Percentiles rank a stretch among this genome's conserved stretches.
phyloP scores from a whole-genome alignment of 169 alveolate genomes.

The Cyclospora cayetanensis region DNA sequence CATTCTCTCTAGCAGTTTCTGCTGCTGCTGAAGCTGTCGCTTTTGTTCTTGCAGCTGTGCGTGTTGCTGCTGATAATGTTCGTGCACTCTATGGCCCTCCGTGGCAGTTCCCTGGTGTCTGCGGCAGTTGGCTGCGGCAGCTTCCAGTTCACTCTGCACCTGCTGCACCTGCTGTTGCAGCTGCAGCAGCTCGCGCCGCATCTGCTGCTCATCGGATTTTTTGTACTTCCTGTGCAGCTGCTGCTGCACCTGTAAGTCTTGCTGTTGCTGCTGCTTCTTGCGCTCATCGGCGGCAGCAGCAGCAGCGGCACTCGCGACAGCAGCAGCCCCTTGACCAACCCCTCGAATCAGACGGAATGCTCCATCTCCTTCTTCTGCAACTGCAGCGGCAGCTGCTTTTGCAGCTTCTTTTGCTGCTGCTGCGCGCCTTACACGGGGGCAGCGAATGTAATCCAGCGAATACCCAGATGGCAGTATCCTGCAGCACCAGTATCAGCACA shows the following conservation, averaged over 20 bases:
- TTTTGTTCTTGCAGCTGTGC: neutral
- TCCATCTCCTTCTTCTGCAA: neutral
- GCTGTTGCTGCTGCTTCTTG: neutral
- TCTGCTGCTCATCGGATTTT: neutral
- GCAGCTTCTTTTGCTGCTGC: conserved; percentile 24
- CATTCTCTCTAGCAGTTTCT: neutral
- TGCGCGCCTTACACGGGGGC: conserved; percentile 22
- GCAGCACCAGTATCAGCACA: conserved; percentile 14
- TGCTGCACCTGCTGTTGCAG: conserved; percentile 54
- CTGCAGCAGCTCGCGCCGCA: conserved; percentile 23
- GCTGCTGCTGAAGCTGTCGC: neutral
- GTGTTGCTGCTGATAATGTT: neutral
- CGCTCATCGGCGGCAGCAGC: neutral
- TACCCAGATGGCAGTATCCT: neutral
- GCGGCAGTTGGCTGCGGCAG: neutral
- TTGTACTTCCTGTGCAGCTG: neutral
- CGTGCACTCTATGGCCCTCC: neutral
- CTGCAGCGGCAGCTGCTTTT: conserved; percentile 14
- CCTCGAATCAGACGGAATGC: neutral
- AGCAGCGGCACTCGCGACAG: too few species aligned
- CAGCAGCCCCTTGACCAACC: neutral
- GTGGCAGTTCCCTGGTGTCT: neutral
- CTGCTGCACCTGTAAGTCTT: neutral
- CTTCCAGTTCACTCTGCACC: too few species aligned
- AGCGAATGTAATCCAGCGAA: neutral